Base-by-base conservation (phyloP, 2,329 filamentous ascomycete species). In the Gliomastix tumulicola region DNA sequence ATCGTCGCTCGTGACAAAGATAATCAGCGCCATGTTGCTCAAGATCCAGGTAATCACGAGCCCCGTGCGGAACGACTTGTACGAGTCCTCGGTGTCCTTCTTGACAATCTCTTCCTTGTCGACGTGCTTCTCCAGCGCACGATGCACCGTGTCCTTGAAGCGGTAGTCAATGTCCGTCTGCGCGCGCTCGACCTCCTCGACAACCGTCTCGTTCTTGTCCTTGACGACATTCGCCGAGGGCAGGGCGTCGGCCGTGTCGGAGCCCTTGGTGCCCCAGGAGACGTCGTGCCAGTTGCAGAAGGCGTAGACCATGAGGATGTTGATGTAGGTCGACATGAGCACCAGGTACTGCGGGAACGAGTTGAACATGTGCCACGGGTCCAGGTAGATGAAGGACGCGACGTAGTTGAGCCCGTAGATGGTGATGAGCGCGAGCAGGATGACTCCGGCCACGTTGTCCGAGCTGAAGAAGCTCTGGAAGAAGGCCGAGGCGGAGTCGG, bases 261-360 rank as follows among this genome's bases (percentile, higher is more conserved):
- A 84, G 57, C 88, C 88, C 71, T 96, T 95, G 65, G 89, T 95
- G 74, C 88, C 88, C 88, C 88, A 95, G 6, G 88, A 94, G 32
- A 95, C 88, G 67, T 95, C 88, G 65, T 95, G 88, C 88, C 88
- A 95, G 68, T 95, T 95, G 78, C 85, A 89, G 74, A 94, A 95
- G 40, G 88, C 86, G 66, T 95, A 95, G 36, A 95, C 87, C 73
- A 90, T 95, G 52, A 95, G 80, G 46, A 95, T 89, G 70, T 95
- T 95, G 78, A 94, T 87, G 66, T 94, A 95, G 12, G 86, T 89
- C 12, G 88, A 92, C 74, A 88, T 88, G 53, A 94, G 76, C 37
- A 92, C 68, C 50, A 94, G 69, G 59, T 95, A 95, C 53, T 84
- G 78, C 11, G 82, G 82, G 76, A 94, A 95, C 6, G 88, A 94